phyloP scores from a whole-genome alignment of 139 green algal species.

The Nannochloris sp. region DNA sequence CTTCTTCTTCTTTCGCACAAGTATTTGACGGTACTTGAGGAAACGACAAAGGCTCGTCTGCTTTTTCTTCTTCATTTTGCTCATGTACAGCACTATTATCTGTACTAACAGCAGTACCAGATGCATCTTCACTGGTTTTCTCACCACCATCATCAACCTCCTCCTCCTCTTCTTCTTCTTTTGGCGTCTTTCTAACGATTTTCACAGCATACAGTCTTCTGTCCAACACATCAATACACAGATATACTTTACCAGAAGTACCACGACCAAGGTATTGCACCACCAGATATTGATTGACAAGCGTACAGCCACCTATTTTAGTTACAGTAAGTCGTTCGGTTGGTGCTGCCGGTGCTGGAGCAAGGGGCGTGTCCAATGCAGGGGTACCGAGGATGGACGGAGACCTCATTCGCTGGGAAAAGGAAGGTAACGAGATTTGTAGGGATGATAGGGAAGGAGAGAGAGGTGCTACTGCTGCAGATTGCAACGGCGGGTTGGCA shows the following conservation, averaged over 20 bases:
- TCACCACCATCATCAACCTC: too few species aligned
- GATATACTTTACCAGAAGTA: constrained; percentile 69
- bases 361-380: neutral
- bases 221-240: constrained; percentile 70
- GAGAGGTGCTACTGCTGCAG: neutral
- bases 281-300: constrained; percentile 81
- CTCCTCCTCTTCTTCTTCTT: neutral
- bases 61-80: neutral
- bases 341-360: neutral
- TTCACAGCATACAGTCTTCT: constrained; percentile 73
- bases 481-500: neutral
- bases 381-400: neutral
- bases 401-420: neutral
- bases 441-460: neutral
- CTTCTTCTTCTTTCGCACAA: too few species aligned
- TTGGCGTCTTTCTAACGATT: constrained; percentile 42
- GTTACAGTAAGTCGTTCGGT: constrained; percentile 40
- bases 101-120: constrained; percentile 49
- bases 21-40: neutral
- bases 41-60: neutral
- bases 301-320: constrained; percentile 64
- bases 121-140: neutral
- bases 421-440: neutral
- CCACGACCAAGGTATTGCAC: constrained; percentile 73
- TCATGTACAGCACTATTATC: constrained; percentile 28